Conservation (phyloP, 768 basidiomycete genomes). For the Leccinellum albellum region DNA sequence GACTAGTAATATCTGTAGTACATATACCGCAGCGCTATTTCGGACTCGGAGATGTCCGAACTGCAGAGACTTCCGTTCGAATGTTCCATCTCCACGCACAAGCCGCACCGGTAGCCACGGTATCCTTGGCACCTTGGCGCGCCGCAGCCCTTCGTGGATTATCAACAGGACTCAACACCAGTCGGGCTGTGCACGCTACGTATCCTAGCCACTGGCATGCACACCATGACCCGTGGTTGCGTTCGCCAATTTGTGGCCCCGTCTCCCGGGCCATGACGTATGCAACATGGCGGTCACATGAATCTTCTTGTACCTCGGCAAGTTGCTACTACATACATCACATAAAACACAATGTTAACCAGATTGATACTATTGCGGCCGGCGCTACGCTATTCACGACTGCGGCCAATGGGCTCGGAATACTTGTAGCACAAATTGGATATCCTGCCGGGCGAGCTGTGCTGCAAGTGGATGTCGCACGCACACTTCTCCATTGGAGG, state of each 20-base stretch:
- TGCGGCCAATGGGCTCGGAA: no score
- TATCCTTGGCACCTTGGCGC: background rate
- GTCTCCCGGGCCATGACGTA: background rate
- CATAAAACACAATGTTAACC: background rate
- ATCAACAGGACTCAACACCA: background rate
- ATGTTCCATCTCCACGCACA: slow-evolving; percentile 21
- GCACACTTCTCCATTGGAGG: no score
- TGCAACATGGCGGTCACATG: background rate
- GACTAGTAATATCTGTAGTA: background rate
- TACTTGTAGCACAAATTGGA: no score
- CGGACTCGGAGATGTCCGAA: slow-evolving; percentile 21
- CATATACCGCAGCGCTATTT: background rate
- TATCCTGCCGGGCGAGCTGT: no score
- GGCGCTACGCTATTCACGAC: no score
- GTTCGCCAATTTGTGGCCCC: no score
- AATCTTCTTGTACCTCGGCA: background rate
- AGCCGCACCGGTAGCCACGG: background rate
- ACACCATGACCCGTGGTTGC: no score
- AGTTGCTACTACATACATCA: background rate
- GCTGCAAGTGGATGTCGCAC: no score
- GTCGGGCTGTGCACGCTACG: background rate
- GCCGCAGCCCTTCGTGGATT: background rate
- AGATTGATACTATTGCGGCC: no score
- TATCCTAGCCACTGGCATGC: no score
- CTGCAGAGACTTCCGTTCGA: slow-evolving; percentile 20